Evolutionary conservation across 495 filamentous ascomycete species (phyloP), one percentile per base, ranked within the genome.

Genomic region (Penicillium psychrofluorescens): DNA sequence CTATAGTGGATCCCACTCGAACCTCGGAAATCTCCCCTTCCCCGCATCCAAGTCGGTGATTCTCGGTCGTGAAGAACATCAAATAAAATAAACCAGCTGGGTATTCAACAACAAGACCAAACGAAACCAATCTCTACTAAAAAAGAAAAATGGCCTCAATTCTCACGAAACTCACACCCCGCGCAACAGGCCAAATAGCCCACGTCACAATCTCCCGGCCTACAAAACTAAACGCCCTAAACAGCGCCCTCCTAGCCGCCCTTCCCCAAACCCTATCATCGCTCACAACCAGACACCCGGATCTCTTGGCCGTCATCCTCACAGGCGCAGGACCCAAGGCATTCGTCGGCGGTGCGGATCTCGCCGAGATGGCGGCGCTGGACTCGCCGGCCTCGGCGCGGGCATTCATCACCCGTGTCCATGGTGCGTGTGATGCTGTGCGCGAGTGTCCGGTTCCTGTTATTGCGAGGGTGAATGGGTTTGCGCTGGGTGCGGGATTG

Each of bases 331-430:
- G 56, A 1, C 8, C 29, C 15, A 59, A 56, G 29, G 35, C 56
- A 29, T 59, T 56, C 41, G 42, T 59, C 40, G 53, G 53, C 35
- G 56, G 56, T 13, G 53, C 53, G 2, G 56, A 56, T 16, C 44
- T 59, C 9, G 36, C 43, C 30, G 53, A 59, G 39, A 54, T 59
- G 45, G 48, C 38, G 10, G 9, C 11, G 2, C 27, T 56, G 14
- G 30, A 49, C 0, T 48, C 48, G 4, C 53, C 56, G 1, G 11
- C 43, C 8, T 35, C 54, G 0, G 56, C 56, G 8, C 43, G 46
- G 0, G 10, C 31, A 1, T 60, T 57, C 38, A 60, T 60, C 33
- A 36, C 48, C 11, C 43, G 36, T 13, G 50, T 60, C 27, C 55
- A 54, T 13, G 30, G 2, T 2, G 50, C 50, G 9, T 60, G 53